phyloP scores from a whole-genome alignment of 495 filamentous ascomycete species.

The Tuber umbilicatum region DNA sequence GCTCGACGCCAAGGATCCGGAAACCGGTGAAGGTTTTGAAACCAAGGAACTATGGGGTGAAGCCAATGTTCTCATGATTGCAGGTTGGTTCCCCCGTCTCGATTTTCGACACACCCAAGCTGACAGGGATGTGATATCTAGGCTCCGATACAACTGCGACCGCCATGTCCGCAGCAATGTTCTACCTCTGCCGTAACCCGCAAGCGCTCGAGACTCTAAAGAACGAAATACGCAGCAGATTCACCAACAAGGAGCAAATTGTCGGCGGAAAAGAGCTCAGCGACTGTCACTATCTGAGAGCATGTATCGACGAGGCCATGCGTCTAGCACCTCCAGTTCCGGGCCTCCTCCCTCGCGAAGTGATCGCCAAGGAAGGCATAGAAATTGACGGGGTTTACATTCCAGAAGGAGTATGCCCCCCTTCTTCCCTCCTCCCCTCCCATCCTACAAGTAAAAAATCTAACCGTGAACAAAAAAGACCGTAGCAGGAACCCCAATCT shows the following conservation, averaged over 20 bases:
- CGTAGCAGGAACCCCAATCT: slow-evolving; percentile 51
- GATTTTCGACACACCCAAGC: neutral
- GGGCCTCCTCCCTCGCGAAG: slow-evolving; percentile 53
- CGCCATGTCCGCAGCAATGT: slow-evolving; percentile 54
- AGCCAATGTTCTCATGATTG: slow-evolving; percentile 42
- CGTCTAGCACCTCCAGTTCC: slow-evolving; percentile 58
- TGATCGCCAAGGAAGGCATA: slow-evolving; percentile 50
- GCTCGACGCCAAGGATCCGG: slow-evolving; percentile 53
- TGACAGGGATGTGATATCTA: slow-evolving; percentile 14
- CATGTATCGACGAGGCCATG: slow-evolving; percentile 60
- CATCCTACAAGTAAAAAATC: slow-evolving; percentile 41
- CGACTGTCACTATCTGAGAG: slow-evolving; percentile 52
- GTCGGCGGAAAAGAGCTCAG: slow-evolving; percentile 48
- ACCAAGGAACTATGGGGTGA: slow-evolving; percentile 42
- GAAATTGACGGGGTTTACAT: slow-evolving; percentile 51
- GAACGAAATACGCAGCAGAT: slow-evolving; percentile 52
- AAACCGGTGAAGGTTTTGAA: slow-evolving; percentile 47
- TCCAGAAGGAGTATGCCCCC: slow-evolving; percentile 47
- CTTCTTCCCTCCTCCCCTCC: slow-evolving; percentile 31
- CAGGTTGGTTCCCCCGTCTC: slow-evolving; percentile 41
- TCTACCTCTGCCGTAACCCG: slow-evolving; percentile 56
- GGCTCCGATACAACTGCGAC: slow-evolving; percentile 58
- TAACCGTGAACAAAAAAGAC: slow-evolving; percentile 31
- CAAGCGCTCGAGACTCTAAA: slow-evolving; percentile 46
- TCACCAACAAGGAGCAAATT: slow-evolving; percentile 53